Conservation (phyloP, 1,284 basidiomycete genomes). For the Rhodofomes roseus region DNA sequence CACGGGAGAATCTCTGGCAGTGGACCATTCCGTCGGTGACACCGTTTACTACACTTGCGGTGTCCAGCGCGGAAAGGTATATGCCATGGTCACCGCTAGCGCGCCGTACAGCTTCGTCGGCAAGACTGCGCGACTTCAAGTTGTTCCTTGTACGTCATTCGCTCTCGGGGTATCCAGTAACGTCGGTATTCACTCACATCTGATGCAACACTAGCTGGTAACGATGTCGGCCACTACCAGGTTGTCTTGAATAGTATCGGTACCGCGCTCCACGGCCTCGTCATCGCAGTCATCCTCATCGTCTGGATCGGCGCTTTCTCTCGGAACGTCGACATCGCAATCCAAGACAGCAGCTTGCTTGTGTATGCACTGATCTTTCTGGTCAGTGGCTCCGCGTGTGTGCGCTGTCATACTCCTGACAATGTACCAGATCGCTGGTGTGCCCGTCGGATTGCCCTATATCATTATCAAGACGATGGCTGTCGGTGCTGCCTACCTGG, state of each 20-base stretch:
- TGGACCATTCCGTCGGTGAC: conserved; percentile 9
- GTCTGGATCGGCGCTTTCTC: conserved; percentile 11
- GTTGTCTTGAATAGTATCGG: conserved; percentile 8
- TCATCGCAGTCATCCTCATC: conserved; percentile 9
- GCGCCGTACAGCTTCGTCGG: conserved; percentile 9
- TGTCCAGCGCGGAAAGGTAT: conserved; percentile 9
- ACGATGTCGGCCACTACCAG: conserved; percentile 9
- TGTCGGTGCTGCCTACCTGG: conserved; percentile 25
- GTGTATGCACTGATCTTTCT: conserved; percentile 9
- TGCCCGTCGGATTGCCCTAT: conserved; percentile 3
- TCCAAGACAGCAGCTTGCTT: conserved; percentile 4
- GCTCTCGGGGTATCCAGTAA: not conserved
- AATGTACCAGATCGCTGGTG: too few relatives aligned
- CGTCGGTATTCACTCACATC: not conserved
- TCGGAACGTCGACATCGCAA: conserved; percentile 7
- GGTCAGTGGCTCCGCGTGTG: not conserved
- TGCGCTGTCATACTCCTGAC: not conserved
- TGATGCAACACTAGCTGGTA: not conserved
- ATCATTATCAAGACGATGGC: conserved; percentile 5
- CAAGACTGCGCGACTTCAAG: conserved; percentile 4
- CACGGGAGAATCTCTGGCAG: conserved; percentile 7
- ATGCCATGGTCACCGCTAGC: conserved; percentile 3
- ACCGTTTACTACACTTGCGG: conserved; percentile 9
- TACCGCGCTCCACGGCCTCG: conserved; percentile 1
- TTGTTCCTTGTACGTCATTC: conserved; percentile 3